Conservation (phyloP, 768 basidiomycete genomes). For the Pleurotus cornucopiae region DNA sequence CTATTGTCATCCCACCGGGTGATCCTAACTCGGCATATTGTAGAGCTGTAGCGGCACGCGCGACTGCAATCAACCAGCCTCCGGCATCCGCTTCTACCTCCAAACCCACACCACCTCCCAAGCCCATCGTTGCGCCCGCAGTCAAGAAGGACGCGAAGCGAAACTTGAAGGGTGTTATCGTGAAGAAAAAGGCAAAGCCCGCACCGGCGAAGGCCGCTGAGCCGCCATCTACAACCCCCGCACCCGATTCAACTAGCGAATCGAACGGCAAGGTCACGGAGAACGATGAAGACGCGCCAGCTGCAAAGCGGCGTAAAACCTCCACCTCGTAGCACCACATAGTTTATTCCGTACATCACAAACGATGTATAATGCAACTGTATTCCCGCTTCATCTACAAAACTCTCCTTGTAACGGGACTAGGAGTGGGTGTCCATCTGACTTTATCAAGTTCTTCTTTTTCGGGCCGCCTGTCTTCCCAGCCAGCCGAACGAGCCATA, state of each 20-base stretch:
- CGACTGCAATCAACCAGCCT: conserved; percentile 3
- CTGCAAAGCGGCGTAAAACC: conserved; percentile 59
- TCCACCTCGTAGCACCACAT: conserved; percentile 23
- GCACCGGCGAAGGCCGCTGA: conserved; percentile 12
- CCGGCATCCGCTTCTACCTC: background rate
- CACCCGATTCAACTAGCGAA: conserved; percentile 2
- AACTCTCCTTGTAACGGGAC: conserved; percentile 28
- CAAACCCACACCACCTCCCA: conserved; percentile 16
- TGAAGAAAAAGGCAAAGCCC: conserved; percentile 69
- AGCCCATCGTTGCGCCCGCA: conserved; percentile 66
- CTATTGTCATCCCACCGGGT: conserved; percentile 1
- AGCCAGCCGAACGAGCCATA: conserved; percentile 53
- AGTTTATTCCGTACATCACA: background rate
- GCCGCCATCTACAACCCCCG: background rate
- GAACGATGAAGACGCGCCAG: conserved; percentile 28
- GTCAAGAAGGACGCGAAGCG: conserved; percentile 64
- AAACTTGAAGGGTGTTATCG: conserved; percentile 71
- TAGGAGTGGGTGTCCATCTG: conserved; percentile 79
- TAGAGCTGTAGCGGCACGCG: conserved; percentile 28
- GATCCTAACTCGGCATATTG: conserved; percentile 7
- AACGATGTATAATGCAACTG: background rate
- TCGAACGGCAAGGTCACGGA: conserved; percentile 15
- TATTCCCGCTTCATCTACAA: conserved; percentile 4
- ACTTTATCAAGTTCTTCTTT: conserved; percentile 62
- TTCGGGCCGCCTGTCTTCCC: conserved; percentile 42